Evolutionary conservation across 495 filamentous ascomycete genomes (phyloP).

Genomic region (Sordaria brevicollis): DNA sequence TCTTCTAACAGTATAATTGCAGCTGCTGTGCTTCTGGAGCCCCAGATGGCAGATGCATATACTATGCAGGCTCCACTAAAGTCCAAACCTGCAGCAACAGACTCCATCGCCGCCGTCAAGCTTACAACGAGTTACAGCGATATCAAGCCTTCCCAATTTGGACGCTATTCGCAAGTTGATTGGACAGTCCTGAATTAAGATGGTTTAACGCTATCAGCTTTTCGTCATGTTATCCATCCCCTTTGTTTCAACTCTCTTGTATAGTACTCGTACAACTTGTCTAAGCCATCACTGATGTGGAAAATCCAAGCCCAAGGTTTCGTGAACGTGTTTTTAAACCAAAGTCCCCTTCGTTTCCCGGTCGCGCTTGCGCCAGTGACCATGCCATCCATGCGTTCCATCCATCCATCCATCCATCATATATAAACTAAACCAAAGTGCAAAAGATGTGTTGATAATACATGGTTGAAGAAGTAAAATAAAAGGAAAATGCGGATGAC

Average conservation of each 20-base stretch:
- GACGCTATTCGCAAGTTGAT: background rate
- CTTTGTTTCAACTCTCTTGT: background rate
- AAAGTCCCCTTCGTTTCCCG: background rate
- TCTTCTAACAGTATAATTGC: no score
- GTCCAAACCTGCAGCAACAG: background rate
- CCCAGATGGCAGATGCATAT: no score
- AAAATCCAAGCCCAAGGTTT: background rate
- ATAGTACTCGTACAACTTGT: background rate
- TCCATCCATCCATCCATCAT: background rate
- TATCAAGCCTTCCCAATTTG: background rate
- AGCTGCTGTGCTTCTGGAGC: no score
- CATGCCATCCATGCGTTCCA: background rate
- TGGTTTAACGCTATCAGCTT: background rate
- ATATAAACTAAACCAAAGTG: background rate
- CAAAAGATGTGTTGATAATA: background rate
- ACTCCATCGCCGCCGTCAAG: background rate
- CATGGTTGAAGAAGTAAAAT: background rate
- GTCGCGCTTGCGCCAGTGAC: background rate
- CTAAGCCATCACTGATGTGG: background rate
- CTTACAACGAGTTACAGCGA: no score
- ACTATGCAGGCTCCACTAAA: background rate
- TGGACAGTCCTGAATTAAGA: background rate
- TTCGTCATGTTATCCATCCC: background rate
- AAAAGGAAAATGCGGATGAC: background rate
- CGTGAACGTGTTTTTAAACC: background rate